These are phyloP conservation scores for Debaryomyces maramus DNA, from an alignment of 805 yeast species.

Conservation along the genomic window DNA sequence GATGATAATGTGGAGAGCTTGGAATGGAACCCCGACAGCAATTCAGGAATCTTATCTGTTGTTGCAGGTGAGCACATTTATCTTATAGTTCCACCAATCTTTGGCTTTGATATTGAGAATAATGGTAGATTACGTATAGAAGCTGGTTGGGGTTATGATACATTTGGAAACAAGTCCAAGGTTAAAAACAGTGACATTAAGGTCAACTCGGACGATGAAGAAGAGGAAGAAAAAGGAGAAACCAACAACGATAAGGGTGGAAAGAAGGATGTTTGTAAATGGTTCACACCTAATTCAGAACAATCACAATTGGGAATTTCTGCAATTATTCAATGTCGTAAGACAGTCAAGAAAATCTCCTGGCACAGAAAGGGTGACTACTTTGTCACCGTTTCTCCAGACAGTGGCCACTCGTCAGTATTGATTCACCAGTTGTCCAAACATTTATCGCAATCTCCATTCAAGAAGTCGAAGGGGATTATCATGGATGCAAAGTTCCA, in stretches of 20 bases:
- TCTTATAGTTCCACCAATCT: constrained; percentile 84
- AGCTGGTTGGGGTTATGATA: constrained; percentile 87
- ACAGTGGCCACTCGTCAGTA: constrained; percentile 82
- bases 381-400: constrained; percentile 95
- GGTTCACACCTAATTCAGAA: constrained; percentile 75
- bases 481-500: constrained; percentile 96
- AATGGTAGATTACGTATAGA: constrained; percentile 76
- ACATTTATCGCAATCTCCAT: constrained; percentile 94
- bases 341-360: constrained; percentile 73
- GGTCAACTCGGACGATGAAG: constrained; percentile 42
- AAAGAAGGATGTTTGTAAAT: constrained; percentile 63
- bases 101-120: constrained; percentile 85
- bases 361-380: constrained; percentile 99
- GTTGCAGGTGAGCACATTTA: constrained; percentile 79
- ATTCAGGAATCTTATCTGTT: constrained; percentile 77
- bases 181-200: constrained; percentile 32
- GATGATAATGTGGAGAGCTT: constrained; percentile 80
- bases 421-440: constrained; percentile 92
- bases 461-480: constrained; percentile 88
- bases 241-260: constrained; percentile 20
- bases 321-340: constrained; percentile 64
- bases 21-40: constrained; percentile 85
- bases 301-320: constrained; percentile 66
- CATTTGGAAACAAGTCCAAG: constrained; percentile 54
- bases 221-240: constrained; percentile 32